These are phyloP conservation scores for Populus tremula DNA, from an alignment of 345 rosid genomes.

Conservation along the genomic window DNA sequence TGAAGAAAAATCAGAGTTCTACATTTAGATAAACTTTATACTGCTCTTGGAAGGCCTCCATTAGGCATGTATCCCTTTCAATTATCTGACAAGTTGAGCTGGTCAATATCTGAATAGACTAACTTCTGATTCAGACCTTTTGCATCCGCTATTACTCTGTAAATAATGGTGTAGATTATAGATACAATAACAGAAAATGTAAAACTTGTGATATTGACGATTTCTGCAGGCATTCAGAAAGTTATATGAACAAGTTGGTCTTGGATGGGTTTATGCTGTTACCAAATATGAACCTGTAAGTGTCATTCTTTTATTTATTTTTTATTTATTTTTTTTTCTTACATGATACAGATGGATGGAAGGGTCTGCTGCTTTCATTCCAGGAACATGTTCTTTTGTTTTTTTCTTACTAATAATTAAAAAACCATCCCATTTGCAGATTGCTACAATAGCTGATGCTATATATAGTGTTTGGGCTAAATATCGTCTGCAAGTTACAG, in stretches of 20 bases:
- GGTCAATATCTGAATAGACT: background rate
- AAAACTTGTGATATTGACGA: background rate
- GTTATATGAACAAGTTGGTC: constrained; percentile 79
- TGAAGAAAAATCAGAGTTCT: too few species aligned
- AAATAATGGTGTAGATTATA: background rate
- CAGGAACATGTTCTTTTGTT: background rate
- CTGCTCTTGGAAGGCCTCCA: too few species aligned
- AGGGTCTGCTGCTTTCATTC: background rate
- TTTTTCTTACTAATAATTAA: background rate
- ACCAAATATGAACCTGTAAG: constrained; percentile 85
- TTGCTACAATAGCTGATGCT: constrained; percentile 66
- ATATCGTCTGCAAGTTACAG: constrained; percentile 77
- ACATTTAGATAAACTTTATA: too few species aligned
- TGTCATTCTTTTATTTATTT: background rate
- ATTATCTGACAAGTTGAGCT: background rate
- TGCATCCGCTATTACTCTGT: background rate
- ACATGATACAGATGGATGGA: background rate
- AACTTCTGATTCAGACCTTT: background rate
- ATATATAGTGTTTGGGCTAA: constrained; percentile 84
- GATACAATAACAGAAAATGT: background rate
- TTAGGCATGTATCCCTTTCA: background rate
- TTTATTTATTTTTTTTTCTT: too few species aligned
- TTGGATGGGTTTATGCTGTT: constrained; percentile 86
- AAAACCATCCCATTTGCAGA: constrained; percentile 34
- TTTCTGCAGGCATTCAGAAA: constrained; percentile 78